phyloP scores from a whole-genome alignment of 2,329 filamentous ascomycete genomes.

The Byssothecium circinans region DNA sequence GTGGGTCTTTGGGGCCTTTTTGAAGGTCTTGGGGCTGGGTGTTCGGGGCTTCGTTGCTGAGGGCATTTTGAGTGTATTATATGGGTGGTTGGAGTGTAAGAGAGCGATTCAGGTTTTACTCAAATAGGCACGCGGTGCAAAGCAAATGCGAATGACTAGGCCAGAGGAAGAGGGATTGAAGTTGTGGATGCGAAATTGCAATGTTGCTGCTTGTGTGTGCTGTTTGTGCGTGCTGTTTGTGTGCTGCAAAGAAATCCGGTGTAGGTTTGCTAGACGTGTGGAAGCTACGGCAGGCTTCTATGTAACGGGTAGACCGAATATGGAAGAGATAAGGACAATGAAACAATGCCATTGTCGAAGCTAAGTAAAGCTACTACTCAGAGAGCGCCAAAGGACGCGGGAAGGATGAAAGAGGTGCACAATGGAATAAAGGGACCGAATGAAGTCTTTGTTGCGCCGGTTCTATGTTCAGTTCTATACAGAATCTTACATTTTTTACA shows the following conservation, averaged over 20 bases:
- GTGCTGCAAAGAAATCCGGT: not conserved
- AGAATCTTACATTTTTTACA: conserved; percentile 22
- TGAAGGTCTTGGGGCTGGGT: not conserved
- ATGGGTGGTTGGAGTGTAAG: too few relatives aligned
- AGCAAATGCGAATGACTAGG: too few relatives aligned
- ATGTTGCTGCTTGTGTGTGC: not conserved
- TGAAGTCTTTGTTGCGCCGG: conserved; percentile 4
- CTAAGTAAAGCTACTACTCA: conserved; percentile 1
- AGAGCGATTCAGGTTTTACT: too few relatives aligned
- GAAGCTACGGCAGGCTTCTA: not conserved
- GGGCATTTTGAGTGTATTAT: too few relatives aligned
- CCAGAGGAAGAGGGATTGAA: not conserved
- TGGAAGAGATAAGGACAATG: not conserved
- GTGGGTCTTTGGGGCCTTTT: not conserved
- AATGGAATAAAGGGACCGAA: conserved; percentile 1
- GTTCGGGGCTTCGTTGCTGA: too few relatives aligned
- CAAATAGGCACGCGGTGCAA: too few relatives aligned
- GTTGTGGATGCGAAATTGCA: not conserved
- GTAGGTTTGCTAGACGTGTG: not conserved
- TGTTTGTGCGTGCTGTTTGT: not conserved
- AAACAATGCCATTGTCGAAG: conserved; percentile 1
- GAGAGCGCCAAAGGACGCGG: conserved; percentile 1
- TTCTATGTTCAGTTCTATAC: conserved; percentile 8
- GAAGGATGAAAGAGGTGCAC: not conserved
- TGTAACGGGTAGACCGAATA: not conserved